These are phyloP conservation scores for Plasmopara muralis DNA, from an alignment of 352 stramenopile genomes.

Conservation along the genomic window DNA sequence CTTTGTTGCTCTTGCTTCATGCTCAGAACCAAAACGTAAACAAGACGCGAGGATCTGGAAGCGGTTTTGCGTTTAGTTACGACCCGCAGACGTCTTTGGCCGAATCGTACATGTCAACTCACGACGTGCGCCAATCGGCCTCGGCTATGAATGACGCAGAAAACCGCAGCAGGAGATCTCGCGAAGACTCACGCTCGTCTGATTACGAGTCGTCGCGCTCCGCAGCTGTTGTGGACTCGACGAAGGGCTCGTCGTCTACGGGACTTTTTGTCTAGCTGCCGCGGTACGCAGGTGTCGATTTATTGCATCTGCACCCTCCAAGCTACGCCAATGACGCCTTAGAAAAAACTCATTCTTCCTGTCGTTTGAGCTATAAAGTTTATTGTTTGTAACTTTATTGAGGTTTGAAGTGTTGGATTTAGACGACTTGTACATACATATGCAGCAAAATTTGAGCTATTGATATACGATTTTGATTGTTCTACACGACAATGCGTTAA, in stretches of 20 bases:
- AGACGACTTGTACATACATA: constrained; percentile 16
- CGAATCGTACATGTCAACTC: constrained; percentile 74
- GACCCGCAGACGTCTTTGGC: constrained; percentile 71
- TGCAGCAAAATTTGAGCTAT: constrained; percentile 8
- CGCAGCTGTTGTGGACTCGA: constrained; percentile 25
- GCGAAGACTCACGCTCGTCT: constrained; percentile 65
- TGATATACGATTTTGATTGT: neutral
- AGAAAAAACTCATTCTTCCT: neutral
- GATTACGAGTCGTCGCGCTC: constrained; percentile 42
- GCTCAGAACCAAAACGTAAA: constrained; percentile 11
- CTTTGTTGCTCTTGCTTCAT: constrained; percentile 2
- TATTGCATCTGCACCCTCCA: too few species aligned
- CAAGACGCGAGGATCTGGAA: constrained; percentile 60
- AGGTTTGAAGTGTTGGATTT: constrained; percentile 8
- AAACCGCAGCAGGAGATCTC: constrained; percentile 45
- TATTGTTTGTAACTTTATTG: constrained; percentile 6
- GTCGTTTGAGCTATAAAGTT: constrained; percentile 1
- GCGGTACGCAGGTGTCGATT: neutral
- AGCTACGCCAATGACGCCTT: too few species aligned
- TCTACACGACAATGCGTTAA: neutral
- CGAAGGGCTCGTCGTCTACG: constrained; percentile 29
- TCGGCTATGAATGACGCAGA: constrained; percentile 65
- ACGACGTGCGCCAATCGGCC: constrained; percentile 45
- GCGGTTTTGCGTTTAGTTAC: constrained; percentile 79
- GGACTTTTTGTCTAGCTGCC: constrained; percentile 32